Evolutionary conservation across 148 eudicot genomes (phyloP).

Genomic region (Rhododendron kiyosumense): DNA sequence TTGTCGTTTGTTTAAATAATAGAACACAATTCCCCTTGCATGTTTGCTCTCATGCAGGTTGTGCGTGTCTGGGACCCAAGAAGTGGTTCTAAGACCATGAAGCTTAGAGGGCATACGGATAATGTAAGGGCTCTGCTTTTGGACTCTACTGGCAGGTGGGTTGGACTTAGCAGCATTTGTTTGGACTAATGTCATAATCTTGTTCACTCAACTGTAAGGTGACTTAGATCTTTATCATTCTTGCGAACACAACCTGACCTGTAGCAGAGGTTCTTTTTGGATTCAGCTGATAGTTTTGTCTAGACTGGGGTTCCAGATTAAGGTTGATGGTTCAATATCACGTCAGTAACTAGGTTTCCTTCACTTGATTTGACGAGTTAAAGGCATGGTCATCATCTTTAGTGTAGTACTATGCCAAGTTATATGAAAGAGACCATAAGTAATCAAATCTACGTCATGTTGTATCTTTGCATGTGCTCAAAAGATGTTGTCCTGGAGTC

Average conservation of each 20-base stretch:
- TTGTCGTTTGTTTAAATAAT: background rate
- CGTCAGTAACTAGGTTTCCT: background rate
- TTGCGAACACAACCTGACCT: background rate
- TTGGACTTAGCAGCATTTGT: conserved; percentile 10
- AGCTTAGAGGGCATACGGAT: conserved; percentile 96
- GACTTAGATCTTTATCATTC: background rate
- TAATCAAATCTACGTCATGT: background rate
- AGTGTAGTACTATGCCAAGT: background rate
- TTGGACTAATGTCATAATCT: background rate
- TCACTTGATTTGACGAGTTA: background rate
- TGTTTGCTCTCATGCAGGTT: conserved; percentile 43
- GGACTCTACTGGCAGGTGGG: conserved; percentile 95
- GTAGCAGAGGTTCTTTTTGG: background rate
- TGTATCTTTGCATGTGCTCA: background rate
- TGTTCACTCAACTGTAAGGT: background rate
- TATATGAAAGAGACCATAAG: background rate
- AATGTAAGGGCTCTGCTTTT: conserved; percentile 82
- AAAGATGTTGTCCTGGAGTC: background rate
- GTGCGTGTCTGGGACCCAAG: conserved; percentile 99
- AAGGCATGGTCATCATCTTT: background rate
- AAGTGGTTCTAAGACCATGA: conserved; percentile 92
- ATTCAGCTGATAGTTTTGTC: background rate
- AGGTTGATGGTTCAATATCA: background rate
- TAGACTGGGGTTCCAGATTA: background rate
- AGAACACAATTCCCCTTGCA: background rate